phyloP scores from a whole-genome alignment of 1,139 yeast genomes.

The Meyerozyma elateridarum region DNA sequence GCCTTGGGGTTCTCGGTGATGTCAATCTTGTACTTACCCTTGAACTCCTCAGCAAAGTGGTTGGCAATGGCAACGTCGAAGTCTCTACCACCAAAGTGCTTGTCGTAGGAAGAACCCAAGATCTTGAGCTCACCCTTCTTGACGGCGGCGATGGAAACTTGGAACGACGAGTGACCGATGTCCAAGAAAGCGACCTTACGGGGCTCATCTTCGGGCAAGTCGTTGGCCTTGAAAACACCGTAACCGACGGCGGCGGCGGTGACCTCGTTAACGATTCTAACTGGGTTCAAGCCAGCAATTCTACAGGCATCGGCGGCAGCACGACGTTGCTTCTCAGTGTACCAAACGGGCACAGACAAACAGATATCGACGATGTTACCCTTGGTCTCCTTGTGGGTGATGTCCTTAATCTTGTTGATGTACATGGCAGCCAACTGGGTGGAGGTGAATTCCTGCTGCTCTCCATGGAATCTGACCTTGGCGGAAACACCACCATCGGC shows the following conservation, averaged over 20 bases:
- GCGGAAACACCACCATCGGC: slow-evolving; percentile 75
- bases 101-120: slow-evolving; percentile 87
- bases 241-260: slow-evolving; percentile 99
- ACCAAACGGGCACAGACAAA: slow-evolving; percentile 96
- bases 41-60: slow-evolving; percentile 91
- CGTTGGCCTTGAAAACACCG: slow-evolving; percentile 96
- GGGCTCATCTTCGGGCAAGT: slow-evolving; percentile 88
- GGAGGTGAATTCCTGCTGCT: slow-evolving; percentile 74
- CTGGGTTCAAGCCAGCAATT: slow-evolving; percentile 97
- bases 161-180: slow-evolving; percentile 95
- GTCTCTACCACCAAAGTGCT: slow-evolving; percentile 98
- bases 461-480: slow-evolving; percentile 80
- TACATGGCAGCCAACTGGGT: slow-evolving; percentile 94
- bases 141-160: slow-evolving; percentile 85
- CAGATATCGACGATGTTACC: slow-evolving; percentile 80
- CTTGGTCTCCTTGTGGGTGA: slow-evolving; percentile 78
- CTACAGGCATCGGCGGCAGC: slow-evolving; percentile 94
- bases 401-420: slow-evolving; percentile 82
- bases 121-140: slow-evolving; percentile 96
- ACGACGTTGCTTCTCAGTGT: slow-evolving; percentile 94
- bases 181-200: slow-evolving; percentile 90
- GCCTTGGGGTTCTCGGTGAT: slow-evolving; percentile 91
- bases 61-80: slow-evolving; percentile 90
- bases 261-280: slow-evolving; percentile 92
- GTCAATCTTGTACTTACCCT: slow-evolving; percentile 88